phyloP scores from a whole-genome alignment of 1,284 basidiomycete genomes.

The Dichomitus squalens region DNA sequence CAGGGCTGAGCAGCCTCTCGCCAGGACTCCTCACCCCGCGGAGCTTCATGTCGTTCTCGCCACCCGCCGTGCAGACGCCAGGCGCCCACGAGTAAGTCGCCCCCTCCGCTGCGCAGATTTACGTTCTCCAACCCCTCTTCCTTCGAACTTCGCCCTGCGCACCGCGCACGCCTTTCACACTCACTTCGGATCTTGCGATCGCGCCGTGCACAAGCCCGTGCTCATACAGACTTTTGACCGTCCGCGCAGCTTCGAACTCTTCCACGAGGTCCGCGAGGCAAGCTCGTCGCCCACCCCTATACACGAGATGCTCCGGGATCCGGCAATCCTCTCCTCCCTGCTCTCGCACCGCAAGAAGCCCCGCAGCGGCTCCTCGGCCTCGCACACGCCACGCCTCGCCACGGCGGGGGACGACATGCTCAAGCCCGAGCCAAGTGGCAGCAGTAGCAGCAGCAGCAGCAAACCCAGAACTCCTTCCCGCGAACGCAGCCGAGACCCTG shows the following conservation, averaged over 20 bases:
- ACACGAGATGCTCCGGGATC: slow-evolving; percentile 36
- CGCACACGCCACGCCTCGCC: slow-evolving; percentile 22
- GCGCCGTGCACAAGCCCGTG: background rate
- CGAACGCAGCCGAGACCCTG: slow-evolving; percentile 11
- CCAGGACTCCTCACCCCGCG: slow-evolving; percentile 22
- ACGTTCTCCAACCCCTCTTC: background rate
- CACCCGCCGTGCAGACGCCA: slow-evolving; percentile 19
- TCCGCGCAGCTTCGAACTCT: slow-evolving; percentile 23
- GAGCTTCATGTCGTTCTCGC: slow-evolving; percentile 22
- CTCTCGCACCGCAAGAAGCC: slow-evolving; percentile 31
- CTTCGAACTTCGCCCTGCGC: background rate
- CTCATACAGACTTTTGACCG: background rate
- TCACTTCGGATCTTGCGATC: background rate
- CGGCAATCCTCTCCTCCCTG: slow-evolving; percentile 30
- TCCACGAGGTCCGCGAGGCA: slow-evolving; percentile 34
- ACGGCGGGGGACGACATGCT: background rate
- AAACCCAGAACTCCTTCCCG: background rate
- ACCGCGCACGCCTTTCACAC: background rate
- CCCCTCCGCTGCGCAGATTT: background rate
- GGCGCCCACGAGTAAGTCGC: slow-evolving; percentile 22
- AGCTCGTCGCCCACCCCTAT: slow-evolving; percentile 35
- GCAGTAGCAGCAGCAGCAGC: slow-evolving; percentile 6
- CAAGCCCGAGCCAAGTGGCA: slow-evolving; percentile 1
- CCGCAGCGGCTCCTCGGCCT: slow-evolving; percentile 29
- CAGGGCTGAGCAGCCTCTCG: slow-evolving; percentile 4